These are phyloP conservation scores for Neohortaea acidophila DNA, from an alignment of 495 filamentous ascomycete genomes.

Conservation along the genomic window DNA sequence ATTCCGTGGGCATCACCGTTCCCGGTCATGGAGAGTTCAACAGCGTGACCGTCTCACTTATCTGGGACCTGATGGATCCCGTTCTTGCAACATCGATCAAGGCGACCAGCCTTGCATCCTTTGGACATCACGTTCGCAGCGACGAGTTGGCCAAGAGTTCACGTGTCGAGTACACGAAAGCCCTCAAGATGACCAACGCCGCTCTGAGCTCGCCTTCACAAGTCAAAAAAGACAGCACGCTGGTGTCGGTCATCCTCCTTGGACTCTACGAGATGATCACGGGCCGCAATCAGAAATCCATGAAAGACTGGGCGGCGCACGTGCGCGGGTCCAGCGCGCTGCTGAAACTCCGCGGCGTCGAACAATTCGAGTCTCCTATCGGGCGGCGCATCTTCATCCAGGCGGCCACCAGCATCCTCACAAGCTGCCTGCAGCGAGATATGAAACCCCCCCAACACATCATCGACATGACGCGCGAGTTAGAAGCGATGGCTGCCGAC, in stretches of 20 bases:
- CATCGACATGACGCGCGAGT: background rate
- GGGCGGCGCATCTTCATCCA: conserved; percentile 14
- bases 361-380: conserved; percentile 2
- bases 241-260: conserved; percentile 13
- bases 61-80: background rate
- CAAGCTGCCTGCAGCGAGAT: conserved; percentile 4
- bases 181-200: conserved; percentile 9
- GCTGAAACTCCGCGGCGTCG: conserved; percentile 8
- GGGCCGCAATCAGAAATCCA: conserved; percentile 7
- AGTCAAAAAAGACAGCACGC: conserved; percentile 9
- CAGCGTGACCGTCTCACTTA: conserved; percentile 4
- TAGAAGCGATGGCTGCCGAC: too few species aligned
- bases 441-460: conserved; percentile 3
- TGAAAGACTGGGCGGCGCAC: conserved; percentile 11
- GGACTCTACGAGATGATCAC: conserved; percentile 16
- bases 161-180: conserved; percentile 7
- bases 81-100: conserved; percentile 9
- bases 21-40: conserved; percentile 8
- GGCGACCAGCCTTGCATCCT: conserved; percentile 10
- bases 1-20: conserved; percentile 1
- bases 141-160: conserved; percentile 5
- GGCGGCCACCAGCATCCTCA: conserved; percentile 10
- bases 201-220: conserved; percentile 3
- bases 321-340: conserved; percentile 12
- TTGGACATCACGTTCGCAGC: background rate